A percentile compares a stretch with the other conserved stretches of the same genome.
Conservation (phyloP, 2,329 filamentous ascomycete genomes). For the Neofusicoccum laricinum region DNA sequence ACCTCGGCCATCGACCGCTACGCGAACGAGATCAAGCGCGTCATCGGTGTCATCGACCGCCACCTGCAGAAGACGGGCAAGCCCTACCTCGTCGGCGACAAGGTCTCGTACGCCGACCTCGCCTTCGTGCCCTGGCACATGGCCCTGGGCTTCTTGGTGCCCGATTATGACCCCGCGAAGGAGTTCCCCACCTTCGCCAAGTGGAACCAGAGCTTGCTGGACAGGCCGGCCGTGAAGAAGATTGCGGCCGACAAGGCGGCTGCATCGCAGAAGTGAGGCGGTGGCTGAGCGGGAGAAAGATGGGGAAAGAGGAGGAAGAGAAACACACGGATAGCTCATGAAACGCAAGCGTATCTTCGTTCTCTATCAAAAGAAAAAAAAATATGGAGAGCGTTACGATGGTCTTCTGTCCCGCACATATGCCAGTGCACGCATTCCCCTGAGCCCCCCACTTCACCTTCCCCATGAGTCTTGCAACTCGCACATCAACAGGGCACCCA, state of each 20-base stretch:
- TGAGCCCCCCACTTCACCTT: no score
- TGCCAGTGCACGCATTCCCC: no score
- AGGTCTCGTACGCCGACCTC: constrained; percentile 43
- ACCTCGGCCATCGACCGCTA: constrained; percentile 45
- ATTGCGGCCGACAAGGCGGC: constrained; percentile 8
- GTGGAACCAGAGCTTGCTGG: constrained; percentile 29
- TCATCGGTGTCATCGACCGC: constrained; percentile 44
- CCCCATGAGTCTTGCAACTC: no score
- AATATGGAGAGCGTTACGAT: no score
- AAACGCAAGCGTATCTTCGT: no score
- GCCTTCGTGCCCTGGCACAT: constrained; percentile 40
- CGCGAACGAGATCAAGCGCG: constrained; percentile 42
- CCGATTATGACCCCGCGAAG: constrained; percentile 25
- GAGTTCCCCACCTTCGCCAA: constrained; percentile 26
- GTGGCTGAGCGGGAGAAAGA: background rate
- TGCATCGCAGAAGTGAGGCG: background rate
- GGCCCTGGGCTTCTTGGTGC: constrained; percentile 24
- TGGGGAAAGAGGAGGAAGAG: no score
- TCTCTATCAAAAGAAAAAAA: no score
- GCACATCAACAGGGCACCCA: no score
- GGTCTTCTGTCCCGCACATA: no score
- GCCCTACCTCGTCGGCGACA: constrained; percentile 44
- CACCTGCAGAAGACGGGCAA: constrained; percentile 32
- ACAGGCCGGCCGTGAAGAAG: constrained; percentile 27
- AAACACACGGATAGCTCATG: no score